Base-by-base conservation (phyloP, 805 yeast species). In the Candida suzukii region DNA sequence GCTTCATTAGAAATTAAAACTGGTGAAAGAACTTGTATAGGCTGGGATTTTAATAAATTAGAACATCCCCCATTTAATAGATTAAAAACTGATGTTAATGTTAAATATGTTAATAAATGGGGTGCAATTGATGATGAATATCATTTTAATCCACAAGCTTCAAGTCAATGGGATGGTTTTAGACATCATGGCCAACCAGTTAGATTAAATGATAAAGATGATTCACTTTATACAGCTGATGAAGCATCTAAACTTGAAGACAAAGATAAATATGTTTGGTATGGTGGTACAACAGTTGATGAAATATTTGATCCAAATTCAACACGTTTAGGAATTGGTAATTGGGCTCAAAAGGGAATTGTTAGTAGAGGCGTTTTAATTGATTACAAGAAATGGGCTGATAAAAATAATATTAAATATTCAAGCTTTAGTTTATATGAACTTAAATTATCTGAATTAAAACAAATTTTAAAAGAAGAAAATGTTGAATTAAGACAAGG, bases 321-420 rank as follows among this genome's bases (percentile, higher is more conserved):
- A 26, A 32, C 21, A 16, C 39, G 49, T 20, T 24, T 46, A 17
- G 42, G 44, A 7, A 43, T 46, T 30, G 45, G 44, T 25, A 40
- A 39, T 29, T 49, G 52, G 53, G 56, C 60, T 12, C 44, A 50
- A 31, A 41, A 52, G 37, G 65, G 65, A 2, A 57, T 60, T 28
- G 61, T 55, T 21, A 60, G 62, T 8, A 47, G 65, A n/a, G 65
- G 65, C 5, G 59, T 60, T 14, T 44, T 60, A 31, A 38, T 60
- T 2, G 65, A 60, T 47, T 60, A 54, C 35, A 60, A 57, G 16
- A 39, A 41, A 9, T 60, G 52, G 48, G 63, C 62, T 1, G 46
- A 53, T 37, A 48, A 46, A 25, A 48, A 48, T 22, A 54, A 59
- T 9, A 50, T 54, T 24, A 37, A 48, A 35, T 60, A 51, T 41